Percentiles rank a stretch among this genome's conserved stretches.
These are phyloP conservation scores for Kockiozyma suomiensis DNA, from an alignment of 805 yeast genomes.

Conservation along the genomic window DNA sequence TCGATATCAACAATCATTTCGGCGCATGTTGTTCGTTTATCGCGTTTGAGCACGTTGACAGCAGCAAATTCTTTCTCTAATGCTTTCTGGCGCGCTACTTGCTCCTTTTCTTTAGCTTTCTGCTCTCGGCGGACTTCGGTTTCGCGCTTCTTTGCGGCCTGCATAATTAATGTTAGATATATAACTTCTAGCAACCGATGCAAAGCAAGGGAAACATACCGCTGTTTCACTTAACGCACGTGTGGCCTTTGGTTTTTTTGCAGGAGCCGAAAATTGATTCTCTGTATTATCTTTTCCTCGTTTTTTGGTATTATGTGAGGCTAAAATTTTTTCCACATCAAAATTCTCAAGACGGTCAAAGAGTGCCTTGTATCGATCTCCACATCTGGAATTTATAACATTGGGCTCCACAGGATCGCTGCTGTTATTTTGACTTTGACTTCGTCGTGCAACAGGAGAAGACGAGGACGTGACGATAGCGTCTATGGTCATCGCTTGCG, in stretches of 20 bases:
- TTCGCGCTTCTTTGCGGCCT: constrained; percentile 5
- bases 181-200: too few relatives aligned
- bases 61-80: constrained; percentile 22
- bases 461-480: constrained; percentile 3
- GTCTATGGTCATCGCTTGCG: background rate
- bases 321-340: background rate
- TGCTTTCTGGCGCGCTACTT: constrained; percentile 13
- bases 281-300: background rate
- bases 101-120: constrained; percentile 18
- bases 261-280: background rate
- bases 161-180: too few relatives aligned
- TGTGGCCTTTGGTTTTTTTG: background rate
- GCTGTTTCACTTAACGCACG: background rate
- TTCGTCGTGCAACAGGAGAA: background rate
- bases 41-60: constrained; percentile 21
- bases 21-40: constrained; percentile 17
- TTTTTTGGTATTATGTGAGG: background rate
- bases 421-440: background rate
- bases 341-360: background rate
- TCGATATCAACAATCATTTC: constrained; percentile 35
- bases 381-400: background rate
- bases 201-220: too few relatives aligned
- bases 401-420: background rate
- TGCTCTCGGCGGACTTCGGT: constrained; percentile 10
- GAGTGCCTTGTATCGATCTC: background rate